phyloP scores from a whole-genome alignment of 768 basidiomycete species.

The Rhodosporidiobolus sp. region DNA sequence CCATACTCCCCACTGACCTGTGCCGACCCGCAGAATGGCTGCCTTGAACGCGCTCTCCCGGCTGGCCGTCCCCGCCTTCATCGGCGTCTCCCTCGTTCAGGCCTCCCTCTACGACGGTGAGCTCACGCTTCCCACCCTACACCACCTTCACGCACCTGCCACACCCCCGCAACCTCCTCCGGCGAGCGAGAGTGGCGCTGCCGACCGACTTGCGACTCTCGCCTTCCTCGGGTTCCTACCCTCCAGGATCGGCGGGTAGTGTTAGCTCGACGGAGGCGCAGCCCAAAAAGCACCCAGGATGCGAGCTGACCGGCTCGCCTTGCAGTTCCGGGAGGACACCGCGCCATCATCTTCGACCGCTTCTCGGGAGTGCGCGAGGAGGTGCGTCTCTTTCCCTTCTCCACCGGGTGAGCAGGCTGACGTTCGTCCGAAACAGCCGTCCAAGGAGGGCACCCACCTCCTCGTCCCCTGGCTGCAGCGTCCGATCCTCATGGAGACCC shows the following conservation, averaged over 20 bases:
- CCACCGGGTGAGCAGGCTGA: neutral
- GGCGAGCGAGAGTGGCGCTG: neutral
- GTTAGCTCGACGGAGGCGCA: too few relatives aligned
- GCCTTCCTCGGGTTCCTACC: neutral
- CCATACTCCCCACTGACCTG: neutral
- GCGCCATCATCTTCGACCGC: conserved; percentile 87
- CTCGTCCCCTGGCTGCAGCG: conserved; percentile 88
- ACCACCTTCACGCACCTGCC: neutral
- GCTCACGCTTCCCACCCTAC: neutral
- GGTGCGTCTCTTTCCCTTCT: conserved; percentile 9
- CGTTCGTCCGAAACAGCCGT: conserved; percentile 61
- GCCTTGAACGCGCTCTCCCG: conserved; percentile 33
- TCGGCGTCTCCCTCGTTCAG: conserved; percentile 54
- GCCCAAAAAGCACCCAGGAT: too few relatives aligned
- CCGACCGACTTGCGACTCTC: neutral
- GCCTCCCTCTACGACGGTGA: conserved; percentile 57
- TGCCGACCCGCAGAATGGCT: neutral
- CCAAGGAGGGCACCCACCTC: conserved; percentile 91
- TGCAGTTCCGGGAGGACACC: conserved; percentile 41
- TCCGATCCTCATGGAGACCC: conserved; percentile 94
- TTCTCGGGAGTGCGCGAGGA: conserved; percentile 54
- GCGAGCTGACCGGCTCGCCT: neutral
- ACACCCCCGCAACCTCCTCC: neutral
- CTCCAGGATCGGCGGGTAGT: too few relatives aligned
- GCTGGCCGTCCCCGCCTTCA: conserved; percentile 62